These are phyloP conservation scores for Fusarium marasasianum DNA, from an alignment of 2,329 filamentous ascomycete genomes.

Conservation along the genomic window DNA sequence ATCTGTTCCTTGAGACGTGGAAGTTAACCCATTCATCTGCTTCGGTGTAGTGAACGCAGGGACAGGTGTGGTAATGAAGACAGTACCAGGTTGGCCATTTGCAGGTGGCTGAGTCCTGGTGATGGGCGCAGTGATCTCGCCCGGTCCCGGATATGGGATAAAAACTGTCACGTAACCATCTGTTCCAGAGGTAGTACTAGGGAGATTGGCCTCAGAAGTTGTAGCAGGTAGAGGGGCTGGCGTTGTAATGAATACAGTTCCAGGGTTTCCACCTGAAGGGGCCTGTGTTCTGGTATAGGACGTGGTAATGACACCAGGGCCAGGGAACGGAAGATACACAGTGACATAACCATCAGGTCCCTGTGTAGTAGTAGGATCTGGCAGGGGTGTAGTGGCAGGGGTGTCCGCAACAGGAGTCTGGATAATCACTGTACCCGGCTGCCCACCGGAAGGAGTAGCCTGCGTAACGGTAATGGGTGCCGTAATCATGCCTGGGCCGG, in stretches of 20 bases:
- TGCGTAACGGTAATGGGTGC: conserved; percentile 23
- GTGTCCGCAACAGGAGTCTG: conserved; percentile 8
- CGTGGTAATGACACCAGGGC: conserved; percentile 14
- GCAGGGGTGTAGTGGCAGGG: background rate
- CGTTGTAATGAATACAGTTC: conserved; percentile 25
- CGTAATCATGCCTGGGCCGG: conserved; percentile 25
- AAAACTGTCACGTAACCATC: conserved; percentile 27
- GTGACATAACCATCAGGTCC: conserved; percentile 16
- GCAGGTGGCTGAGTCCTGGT: conserved; percentile 11
- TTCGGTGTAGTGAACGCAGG: background rate
- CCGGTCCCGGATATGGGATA: conserved; percentile 17
- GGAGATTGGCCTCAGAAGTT: conserved; percentile 3
- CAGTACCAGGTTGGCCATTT: conserved; percentile 9
- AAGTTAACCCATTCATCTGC: background rate
- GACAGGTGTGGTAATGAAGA: conserved; percentile 4
- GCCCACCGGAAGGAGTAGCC: conserved; percentile 8
- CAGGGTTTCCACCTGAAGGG: conserved; percentile 19
- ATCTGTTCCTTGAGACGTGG: background rate
- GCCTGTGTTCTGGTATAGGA: conserved; percentile 20
- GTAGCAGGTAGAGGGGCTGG: conserved; percentile 11
- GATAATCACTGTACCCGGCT: conserved; percentile 23
- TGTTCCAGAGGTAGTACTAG: conserved; percentile 14
- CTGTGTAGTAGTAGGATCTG: conserved; percentile 2
- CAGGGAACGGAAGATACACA: conserved; percentile 20
- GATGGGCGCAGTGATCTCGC: conserved; percentile 17